Evolutionary conservation across 495 filamentous ascomycete species (phyloP), one percentile per base, ranked within the genome.

Genomic region (Penicillium turbatum): DNA sequence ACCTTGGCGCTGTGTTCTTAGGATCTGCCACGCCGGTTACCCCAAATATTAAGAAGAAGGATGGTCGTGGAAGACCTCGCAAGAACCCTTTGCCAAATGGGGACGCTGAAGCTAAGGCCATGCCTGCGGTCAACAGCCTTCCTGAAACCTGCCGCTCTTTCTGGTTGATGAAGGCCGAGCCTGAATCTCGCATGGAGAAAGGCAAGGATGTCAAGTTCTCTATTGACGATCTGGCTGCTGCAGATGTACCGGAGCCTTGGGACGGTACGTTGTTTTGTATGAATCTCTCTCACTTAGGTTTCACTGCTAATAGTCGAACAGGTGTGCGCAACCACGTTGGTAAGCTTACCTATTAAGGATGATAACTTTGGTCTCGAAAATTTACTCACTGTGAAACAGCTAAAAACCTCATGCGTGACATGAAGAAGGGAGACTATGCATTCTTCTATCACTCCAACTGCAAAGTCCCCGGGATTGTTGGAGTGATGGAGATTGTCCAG

Each of bases 391-490:
- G 31, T 11, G 12, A 10, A 45, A 51, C 62, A 74, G 90, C 92
- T 80, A 87, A 34, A 35, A 96, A 96, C 64, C 89, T 96, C 65
- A 83, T 98, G 66, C 82, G 86, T 2, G 78, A 84, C 5, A 98
- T 97, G 93, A 89, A 87, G 67, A 82, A 85, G 57, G 92, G 93
- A 36, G 93, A 98, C 56, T 74, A 88, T 38, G 92, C 90, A 32
- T 96, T 98, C 73, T 97, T 98, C 75, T 98, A 98, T 66, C 92
- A 96, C 72, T 92, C 87, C n/a, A 95, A 91, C 64, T 91, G 87
- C 73, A 95, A 93, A 69, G 79, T 84, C 29, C 92, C 93, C 0
- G 92, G 90, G 3, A 88, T 98, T 45, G 91, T 85, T 5, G 93
- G 93, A n/a, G 82, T 86, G 7, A 95, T 97, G 89, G 88, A 95